Percentiles rank a stretch among this genome's conserved stretches.
phyloP scores from a whole-genome alignment of 306 rosid genomes.

The cucumber (Cucumis sativus) region DNA sequence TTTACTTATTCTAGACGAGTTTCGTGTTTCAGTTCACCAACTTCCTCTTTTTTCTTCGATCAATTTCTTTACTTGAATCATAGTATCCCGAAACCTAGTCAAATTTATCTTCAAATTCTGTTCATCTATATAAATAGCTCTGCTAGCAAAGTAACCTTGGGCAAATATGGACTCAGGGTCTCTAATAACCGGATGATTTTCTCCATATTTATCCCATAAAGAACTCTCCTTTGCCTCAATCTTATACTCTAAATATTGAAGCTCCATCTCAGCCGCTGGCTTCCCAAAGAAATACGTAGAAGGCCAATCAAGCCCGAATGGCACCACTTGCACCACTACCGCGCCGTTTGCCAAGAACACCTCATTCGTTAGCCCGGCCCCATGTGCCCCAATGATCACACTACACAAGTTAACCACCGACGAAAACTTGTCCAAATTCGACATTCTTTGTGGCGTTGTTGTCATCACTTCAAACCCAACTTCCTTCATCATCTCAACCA shows the following conservation, averaged over 20 bases:
- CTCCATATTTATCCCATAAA: slow-evolving; percentile 9
- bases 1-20: too few species aligned
- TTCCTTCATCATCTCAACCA: slow-evolving; percentile 19
- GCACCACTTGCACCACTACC: slow-evolving; percentile 29
- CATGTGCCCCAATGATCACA: slow-evolving; percentile 27
- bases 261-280: slow-evolving; percentile 11
- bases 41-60: too few species aligned
- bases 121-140: slow-evolving; percentile 18
- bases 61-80: slow-evolving; percentile 4
- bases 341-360: slow-evolving; percentile 20
- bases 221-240: slow-evolving; percentile 19
- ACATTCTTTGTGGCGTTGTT: slow-evolving; percentile 10
- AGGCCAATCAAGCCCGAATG: slow-evolving; percentile 26
- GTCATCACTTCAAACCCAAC: slow-evolving; percentile 15
- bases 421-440: slow-evolving; percentile 12
- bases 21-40: too few species aligned
- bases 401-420: slow-evolving; percentile 13
- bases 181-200: slow-evolving; percentile 15
- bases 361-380: slow-evolving; percentile 22
- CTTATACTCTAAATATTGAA: slow-evolving; percentile 23
- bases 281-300: slow-evolving; percentile 5
- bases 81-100: slow-evolving; percentile 19
- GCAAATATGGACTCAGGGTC: slow-evolving; percentile 16
- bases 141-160: slow-evolving; percentile 18
- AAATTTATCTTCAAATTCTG: slow-evolving; percentile 18